Evolutionary conservation across 2,329 filamentous ascomycete genomes (phyloP), one percentile per base, ranked within the genome.

Genomic region (Hortaea sp.): DNA sequence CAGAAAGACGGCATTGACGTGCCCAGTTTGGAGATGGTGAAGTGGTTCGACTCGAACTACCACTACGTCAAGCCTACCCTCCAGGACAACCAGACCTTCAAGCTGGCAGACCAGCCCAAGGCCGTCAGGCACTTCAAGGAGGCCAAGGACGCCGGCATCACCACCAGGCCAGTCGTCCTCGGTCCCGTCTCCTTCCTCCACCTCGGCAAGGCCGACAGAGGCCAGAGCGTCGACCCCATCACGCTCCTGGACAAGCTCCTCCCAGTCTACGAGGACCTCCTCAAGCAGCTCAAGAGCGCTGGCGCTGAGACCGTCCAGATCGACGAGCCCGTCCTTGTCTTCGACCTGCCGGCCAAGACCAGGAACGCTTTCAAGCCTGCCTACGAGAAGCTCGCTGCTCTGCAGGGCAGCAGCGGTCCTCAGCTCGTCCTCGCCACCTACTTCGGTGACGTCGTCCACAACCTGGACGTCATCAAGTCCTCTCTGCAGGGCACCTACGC

Each of bases 11-110:
- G 86, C 70, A 78, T 97, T 61, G 92, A 98, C 71, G 92, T 97
- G 57, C 88, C 90, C 61, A 66, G 51, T n/a, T 52, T 61, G 43
- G 92, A 98, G 80, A 98, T 98, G 92, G 92, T 98, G 64, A 98
- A 98, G 80, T 98, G 92, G 92, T 98, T 98, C 69, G 92, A 98
- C 79, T 95, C 88, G 57, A 98, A 98, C 85, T 98, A 98, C 84
- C 92, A 97, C 81, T 98, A 98, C 72, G 92, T 97, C 75, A 97
- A 97, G 83, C 92, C 92, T 56, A 95, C 92, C 53, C 81, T 98
- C 58, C 88, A 95, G 74, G 84, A 95, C 75, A 85, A 86, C 79
- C 92, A 98, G 81, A 83, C 79, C 66, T 98, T 98, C 83, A 89
- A 84, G 74, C 87, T 98, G 53, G 72, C 77, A 53, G 73, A 79